Evolutionary conservation across 805 yeast genomes (phyloP).

Genomic region (Ogataea wickerhamii): DNA sequence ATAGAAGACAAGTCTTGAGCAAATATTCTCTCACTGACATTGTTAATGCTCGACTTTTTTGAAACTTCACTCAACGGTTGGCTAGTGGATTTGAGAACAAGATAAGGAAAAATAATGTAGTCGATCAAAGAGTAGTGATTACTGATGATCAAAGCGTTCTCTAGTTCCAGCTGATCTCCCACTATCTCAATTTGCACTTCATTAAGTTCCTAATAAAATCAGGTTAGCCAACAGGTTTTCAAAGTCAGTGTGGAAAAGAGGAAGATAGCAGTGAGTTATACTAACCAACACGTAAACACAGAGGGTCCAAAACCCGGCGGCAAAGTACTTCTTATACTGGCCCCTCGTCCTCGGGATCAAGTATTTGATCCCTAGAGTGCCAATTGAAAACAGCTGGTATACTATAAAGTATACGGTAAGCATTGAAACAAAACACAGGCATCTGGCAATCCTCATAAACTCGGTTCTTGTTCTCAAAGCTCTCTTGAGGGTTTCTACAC

Average conservation of each 20-base stretch:
- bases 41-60: conserved; percentile 4
- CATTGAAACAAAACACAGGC: conserved; percentile 21
- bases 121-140: conserved; percentile 74
- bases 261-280: background rate
- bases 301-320: conserved; percentile 33
- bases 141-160: conserved; percentile 35
- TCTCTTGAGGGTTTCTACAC: conserved; percentile 13
- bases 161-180: conserved; percentile 43
- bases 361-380: conserved; percentile 17
- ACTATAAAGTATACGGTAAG: conserved; percentile 16
- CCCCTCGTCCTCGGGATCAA: conserved; percentile 22
- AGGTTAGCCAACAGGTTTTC: no score
- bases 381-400: conserved; percentile 14
- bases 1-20: conserved; percentile 27
- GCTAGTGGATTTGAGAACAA: conserved; percentile 31
- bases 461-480: conserved; percentile 8
- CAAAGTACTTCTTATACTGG: conserved; percentile 21
- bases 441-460: conserved; percentile 16
- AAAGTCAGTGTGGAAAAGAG: background rate
- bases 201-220: conserved; percentile 35
- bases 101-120: conserved; percentile 47
- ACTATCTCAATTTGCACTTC: conserved; percentile 35
- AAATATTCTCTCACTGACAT: conserved; percentile 16
- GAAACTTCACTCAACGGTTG: conserved; percentile 7
- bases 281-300: conserved; percentile 30